phyloP scores from a whole-genome alignment of 441 rosid genomes.

The Gossypium trilobum region DNA sequence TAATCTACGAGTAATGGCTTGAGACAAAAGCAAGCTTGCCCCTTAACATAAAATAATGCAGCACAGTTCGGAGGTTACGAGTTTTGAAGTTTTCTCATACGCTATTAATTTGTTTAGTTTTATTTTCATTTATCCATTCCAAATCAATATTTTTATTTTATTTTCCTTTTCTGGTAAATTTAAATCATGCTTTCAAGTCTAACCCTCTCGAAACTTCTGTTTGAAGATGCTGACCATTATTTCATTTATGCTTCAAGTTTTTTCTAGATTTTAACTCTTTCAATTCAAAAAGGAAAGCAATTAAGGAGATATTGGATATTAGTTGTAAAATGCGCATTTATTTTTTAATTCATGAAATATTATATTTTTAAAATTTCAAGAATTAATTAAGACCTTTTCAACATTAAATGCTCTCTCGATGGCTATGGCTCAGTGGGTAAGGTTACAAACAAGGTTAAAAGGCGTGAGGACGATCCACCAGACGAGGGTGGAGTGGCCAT shows the following conservation, averaged over 20 bases:
- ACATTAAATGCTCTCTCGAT: no score
- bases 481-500: no score
- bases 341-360: no score
- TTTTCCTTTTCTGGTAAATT: constrained; percentile 3
- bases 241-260: not conserved
- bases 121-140: not conserved
- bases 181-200: not conserved
- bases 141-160: not conserved
- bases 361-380: no score
- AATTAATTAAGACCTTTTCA: no score
- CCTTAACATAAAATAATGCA: not conserved
- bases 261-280: not conserved
- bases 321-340: no score
- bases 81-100: constrained; percentile 24
- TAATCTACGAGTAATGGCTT: constrained; percentile 28
- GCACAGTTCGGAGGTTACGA: not conserved
- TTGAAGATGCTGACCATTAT: not conserved
- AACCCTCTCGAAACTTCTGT: not conserved
- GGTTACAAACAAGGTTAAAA: no score
- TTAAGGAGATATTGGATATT: no score
- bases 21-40: constrained; percentile 14
- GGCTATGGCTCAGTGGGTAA: no score
- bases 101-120: constrained; percentile 14
- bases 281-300: not conserved
- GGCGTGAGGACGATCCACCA: no score